Base-by-base conservation (phyloP, 805 yeast genomes). In the Metschnikowia drakensbergensis region DNA sequence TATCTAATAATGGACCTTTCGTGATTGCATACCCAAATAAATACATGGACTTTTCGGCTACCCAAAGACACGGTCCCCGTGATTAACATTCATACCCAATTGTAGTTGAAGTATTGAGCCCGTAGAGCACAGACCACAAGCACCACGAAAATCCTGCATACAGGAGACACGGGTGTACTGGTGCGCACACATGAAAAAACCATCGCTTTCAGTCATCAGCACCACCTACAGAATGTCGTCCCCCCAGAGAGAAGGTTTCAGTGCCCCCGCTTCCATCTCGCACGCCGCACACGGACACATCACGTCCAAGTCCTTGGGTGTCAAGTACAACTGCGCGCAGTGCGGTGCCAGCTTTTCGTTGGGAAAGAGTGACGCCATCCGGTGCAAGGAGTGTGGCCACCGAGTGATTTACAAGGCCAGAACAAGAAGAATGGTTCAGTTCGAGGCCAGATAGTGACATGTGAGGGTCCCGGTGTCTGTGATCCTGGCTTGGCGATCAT, bases 371-470 rank as follows among this genome's bases (percentile, higher is more conserved):
- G 99, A 94, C 68, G 96, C 98, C 29, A 96, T 94, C 55, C 87
- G 98, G 75, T 94, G 99, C 74, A 91, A 90, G 72, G 96, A 91
- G 59, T 94, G 99, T 72, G 99, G 99, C 54, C 98, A 94, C 74
- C 86, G 99, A 74, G 97, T 94, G 52, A 76, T 94, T 54, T 88
- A 92, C 76, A 94, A 94, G 76, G 96, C 97, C 53, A 86, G 99
- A 76, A 92, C 98, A 43, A 88, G 91, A 77, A 83, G 98, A 76
- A 88, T 92, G 96, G 95, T 80, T 49, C 79, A 74, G 68, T 77
- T 68, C 50, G 75, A 73, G 59, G 73, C 72, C 30, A 66, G 75
- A 57, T 72, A 61, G 42, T 3, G 32, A 10, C 30, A 28, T 28
- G 32, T 30, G 5, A 9, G 32, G 9, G n/a, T 9, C 5, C 11